Evolutionary conservation across 441 rosid species (phyloP).

Genomic region (Macaranga tanarius): DNA sequence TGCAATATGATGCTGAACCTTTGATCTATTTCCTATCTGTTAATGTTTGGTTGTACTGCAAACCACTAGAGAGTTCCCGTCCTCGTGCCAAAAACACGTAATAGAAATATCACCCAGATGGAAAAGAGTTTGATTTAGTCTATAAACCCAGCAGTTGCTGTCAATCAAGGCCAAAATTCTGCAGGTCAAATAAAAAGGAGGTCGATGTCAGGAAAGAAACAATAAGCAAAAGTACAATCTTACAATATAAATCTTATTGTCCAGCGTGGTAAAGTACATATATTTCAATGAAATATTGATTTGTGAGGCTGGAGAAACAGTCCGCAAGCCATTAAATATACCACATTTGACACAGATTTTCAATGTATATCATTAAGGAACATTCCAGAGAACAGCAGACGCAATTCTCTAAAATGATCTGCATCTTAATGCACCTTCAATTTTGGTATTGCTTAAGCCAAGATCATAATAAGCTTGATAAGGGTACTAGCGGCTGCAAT

Average conservation of each 20-base stretch:
- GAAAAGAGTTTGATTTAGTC: not conserved
- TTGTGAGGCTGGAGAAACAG: not conserved
- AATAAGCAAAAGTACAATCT: not conserved
- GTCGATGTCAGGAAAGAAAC: not conserved
- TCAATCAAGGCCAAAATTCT: conserved; percentile 4
- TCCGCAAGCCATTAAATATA: not conserved
- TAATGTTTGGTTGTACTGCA: not conserved
- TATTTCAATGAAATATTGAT: not conserved
- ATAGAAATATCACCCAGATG: not conserved
- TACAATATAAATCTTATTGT: not conserved
- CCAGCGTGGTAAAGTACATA: not conserved
- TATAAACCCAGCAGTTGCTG: not conserved
- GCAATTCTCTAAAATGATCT: not conserved
- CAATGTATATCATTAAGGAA: not conserved
- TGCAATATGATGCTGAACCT: conserved; percentile 14
- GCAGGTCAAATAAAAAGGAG: conserved; percentile 5
- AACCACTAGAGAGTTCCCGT: not conserved
- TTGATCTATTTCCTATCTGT: conserved; percentile 7
- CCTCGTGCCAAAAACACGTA: not conserved
- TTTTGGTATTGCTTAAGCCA: not conserved
- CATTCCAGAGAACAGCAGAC: not conserved
- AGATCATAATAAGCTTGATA: not conserved
- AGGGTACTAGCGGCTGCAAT: conserved; percentile 7
- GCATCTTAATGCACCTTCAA: not conserved
- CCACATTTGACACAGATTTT: not conserved